Evolutionary conservation across 1,284 basidiomycete species (phyloP).

Genomic region (Ganoderma multipileum): DNA sequence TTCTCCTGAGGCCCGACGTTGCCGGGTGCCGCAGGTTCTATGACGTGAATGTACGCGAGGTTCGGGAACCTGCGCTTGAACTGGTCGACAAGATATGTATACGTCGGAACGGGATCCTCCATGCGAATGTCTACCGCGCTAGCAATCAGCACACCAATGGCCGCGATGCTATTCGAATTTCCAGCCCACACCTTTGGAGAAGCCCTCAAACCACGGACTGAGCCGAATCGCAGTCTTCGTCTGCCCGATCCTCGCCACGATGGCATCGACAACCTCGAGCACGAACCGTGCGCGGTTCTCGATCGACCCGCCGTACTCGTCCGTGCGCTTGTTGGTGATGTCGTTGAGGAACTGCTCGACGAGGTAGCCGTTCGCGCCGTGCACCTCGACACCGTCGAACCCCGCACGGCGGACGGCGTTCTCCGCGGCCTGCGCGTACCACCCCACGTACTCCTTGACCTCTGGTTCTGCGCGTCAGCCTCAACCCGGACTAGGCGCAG

Average conservation of each 20-base stretch:
- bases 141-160: not conserved
- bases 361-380: conserved; percentile 44
- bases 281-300: conserved; percentile 8
- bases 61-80: conserved; percentile 43
- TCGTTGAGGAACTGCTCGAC: conserved; percentile 47
- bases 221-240: conserved; percentile 55
- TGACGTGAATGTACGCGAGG: conserved; percentile 56
- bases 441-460: conserved; percentile 29
- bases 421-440: conserved; percentile 32
- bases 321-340: conserved; percentile 52
- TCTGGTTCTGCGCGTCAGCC: not conserved
- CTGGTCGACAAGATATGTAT: conserved; percentile 39
- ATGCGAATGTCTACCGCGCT: conserved; percentile 41
- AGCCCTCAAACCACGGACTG: conserved; percentile 52
- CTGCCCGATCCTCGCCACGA: conserved; percentile 43
- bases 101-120: conserved; percentile 45
- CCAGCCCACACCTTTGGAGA: conserved; percentile 42
- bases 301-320: conserved; percentile 9
- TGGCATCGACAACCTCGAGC: conserved; percentile 7
- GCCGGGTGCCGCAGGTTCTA: conserved; percentile 40
- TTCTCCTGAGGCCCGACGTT: conserved; percentile 16
- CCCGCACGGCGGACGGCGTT: conserved; percentile 37
- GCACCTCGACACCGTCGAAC: conserved; percentile 30
- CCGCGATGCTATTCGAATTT: not conserved
- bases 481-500: no score